phyloP scores from a whole-genome alignment of 768 basidiomycete genomes.

The Sporobolomyces phaffii region DNA sequence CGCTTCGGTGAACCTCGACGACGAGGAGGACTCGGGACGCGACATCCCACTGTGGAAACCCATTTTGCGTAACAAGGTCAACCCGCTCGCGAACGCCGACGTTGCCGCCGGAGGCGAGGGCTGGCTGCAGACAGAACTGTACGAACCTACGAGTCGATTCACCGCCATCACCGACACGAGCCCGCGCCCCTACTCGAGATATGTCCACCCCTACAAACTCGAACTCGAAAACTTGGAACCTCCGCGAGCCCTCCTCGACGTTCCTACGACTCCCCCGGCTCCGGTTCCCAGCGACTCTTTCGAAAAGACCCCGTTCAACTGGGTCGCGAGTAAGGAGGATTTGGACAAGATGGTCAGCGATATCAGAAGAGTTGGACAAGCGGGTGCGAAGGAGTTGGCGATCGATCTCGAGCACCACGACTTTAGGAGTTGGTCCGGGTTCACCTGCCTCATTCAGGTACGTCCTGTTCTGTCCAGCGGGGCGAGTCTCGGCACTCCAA shows the following conservation, averaged over 20 bases:
- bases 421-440: constrained; percentile 74
- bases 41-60: constrained; percentile 62
- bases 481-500: too few species aligned
- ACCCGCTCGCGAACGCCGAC: constrained; percentile 66
- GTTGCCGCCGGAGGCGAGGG: background rate
- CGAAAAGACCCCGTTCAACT: constrained; percentile 63
- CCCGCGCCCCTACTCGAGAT: constrained; percentile 26
- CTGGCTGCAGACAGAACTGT: constrained; percentile 63
- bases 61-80: constrained; percentile 66
- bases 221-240: constrained; percentile 26
- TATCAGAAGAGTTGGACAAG: constrained; percentile 46
- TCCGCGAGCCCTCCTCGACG: constrained; percentile 29
- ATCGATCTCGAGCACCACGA: constrained; percentile 93
- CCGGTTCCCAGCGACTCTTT: constrained; percentile 49
- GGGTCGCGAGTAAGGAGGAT: constrained; percentile 58
- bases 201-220: constrained; percentile 33
- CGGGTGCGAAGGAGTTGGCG: constrained; percentile 61
- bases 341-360: constrained; percentile 62
- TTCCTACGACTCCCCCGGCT: constrained; percentile 15
- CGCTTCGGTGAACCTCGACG: background rate
- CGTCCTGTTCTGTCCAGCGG: constrained; percentile 50
- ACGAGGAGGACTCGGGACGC: constrained; percentile 52
- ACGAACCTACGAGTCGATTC: constrained; percentile 22
- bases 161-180: constrained; percentile 6
- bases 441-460: constrained; percentile 89